Evolutionary conservation across 805 yeast genomes (phyloP).

Genomic region (Kodamaea restingae): DNA sequence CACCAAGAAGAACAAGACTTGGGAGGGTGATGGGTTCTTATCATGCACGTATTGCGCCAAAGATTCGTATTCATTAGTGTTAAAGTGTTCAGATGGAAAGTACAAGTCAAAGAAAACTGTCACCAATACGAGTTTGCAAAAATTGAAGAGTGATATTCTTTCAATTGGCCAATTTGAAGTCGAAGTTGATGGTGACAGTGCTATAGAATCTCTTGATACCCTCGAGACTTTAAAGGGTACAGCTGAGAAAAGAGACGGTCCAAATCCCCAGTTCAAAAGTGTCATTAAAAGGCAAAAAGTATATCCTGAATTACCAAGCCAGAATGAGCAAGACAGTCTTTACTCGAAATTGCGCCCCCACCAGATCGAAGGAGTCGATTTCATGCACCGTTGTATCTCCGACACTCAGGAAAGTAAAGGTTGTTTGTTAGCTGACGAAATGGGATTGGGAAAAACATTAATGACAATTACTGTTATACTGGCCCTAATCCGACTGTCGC

Average conservation of each 20-base stretch:
- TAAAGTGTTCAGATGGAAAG: slow-evolving; percentile 11
- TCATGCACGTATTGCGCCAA: slow-evolving; percentile 17
- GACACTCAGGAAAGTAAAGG: slow-evolving; percentile 61
- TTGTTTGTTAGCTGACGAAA: slow-evolving; percentile 89
- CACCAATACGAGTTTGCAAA: slow-evolving; percentile 1
- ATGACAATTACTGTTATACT: slow-evolving; percentile 81
- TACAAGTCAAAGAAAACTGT: slow-evolving; percentile 10
- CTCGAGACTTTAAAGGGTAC: slow-evolving; percentile 18
- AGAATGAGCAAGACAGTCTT: slow-evolving; percentile 56
- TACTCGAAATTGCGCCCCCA: slow-evolving; percentile 65
- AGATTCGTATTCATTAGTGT: slow-evolving; percentile 3
- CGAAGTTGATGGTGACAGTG: slow-evolving; percentile 49
- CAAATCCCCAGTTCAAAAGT: not conserved
- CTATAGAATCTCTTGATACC: no score
- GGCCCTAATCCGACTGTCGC: slow-evolving; percentile 56
- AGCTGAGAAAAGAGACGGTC: not conserved
- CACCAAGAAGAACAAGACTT: slow-evolving; percentile 76
- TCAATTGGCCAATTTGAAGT: slow-evolving; percentile 58
- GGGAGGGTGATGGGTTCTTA: slow-evolving; percentile 90
- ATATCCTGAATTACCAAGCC: slow-evolving; percentile 13
- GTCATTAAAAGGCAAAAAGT: not conserved
- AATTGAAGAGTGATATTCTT: slow-evolving; percentile 28
- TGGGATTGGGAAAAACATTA: slow-evolving; percentile 88
- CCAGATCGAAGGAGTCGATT: slow-evolving; percentile 79
- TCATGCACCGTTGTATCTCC: slow-evolving; percentile 79